These are phyloP conservation scores for Komagataea norvegica DNA, from an alignment of 1,139 yeast species.

Conservation along the genomic window DNA sequence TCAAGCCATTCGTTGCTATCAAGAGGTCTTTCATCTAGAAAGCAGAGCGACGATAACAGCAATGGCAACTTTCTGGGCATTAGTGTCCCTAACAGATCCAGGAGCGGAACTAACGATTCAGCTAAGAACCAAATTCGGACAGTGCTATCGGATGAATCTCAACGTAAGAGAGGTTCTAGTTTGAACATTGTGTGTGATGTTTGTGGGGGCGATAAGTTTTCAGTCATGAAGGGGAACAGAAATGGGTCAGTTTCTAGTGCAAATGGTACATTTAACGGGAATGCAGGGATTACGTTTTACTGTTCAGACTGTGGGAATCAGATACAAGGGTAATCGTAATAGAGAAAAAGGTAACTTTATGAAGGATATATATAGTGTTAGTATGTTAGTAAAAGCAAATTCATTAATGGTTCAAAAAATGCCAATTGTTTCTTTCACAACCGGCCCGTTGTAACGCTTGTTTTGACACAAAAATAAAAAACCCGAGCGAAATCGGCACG, in stretches of 20 bases:
- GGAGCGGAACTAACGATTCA: too few relatives aligned
- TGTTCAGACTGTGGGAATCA: constrained; percentile 33
- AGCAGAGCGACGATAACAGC: background rate
- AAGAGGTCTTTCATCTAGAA: constrained; percentile 17
- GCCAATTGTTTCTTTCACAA: too few relatives aligned
- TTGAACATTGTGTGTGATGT: constrained; percentile 30
- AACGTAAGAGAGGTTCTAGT: constrained; percentile 15
- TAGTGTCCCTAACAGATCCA: constrained; percentile 9
- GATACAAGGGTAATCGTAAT: constrained; percentile 15
- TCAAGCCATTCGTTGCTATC: constrained; percentile 18
- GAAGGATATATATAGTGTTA: too few relatives aligned
- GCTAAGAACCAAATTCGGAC: too few relatives aligned
- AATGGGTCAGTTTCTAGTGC: constrained; percentile 24
- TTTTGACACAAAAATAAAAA: too few relatives aligned
- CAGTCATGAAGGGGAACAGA: constrained; percentile 15
- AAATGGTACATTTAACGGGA: too few relatives aligned
- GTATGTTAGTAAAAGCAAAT: too few relatives aligned
- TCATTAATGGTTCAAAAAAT: too few relatives aligned
- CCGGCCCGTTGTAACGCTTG: too few relatives aligned
- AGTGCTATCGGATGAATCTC: too few relatives aligned
- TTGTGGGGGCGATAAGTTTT: constrained; percentile 34
- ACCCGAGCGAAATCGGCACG: too few relatives aligned
- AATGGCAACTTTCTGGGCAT: background rate
- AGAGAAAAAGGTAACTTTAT: too few relatives aligned
- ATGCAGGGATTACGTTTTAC: background rate